Evolutionary conservation across 2,329 filamentous ascomycete genomes (phyloP), one percentile per base, ranked within the genome.

Genomic region (Alternaria sp.): DNA sequence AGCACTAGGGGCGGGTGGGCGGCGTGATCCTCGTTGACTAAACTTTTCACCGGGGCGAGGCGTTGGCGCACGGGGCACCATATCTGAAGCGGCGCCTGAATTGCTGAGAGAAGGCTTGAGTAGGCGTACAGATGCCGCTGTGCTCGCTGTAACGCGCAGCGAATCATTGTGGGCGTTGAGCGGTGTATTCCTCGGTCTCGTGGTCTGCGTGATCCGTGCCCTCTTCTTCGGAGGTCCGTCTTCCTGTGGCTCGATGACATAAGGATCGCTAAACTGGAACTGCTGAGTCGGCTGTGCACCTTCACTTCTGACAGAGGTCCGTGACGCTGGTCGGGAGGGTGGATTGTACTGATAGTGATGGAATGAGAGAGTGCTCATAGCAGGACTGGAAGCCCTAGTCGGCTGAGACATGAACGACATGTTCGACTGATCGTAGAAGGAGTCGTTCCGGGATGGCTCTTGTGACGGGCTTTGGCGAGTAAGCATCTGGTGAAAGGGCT

Each of bases 141-240:
- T 97, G 77, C 93, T 97, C 50, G 95, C 95, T 64, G 92, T 90
- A n/a, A 97, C 93, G 52, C 94, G 88, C 25, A 98, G 84, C 4
- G 93, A 96, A 52, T 96, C 93, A 10, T 89, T 87, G 28, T 89
- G 89, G 43, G 88, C 86, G 55, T 90, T 91, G 72, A 97, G 91
- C 21, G 88, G 88, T 65, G 86, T 87, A 69, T 88, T 90, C 54
- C 90, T 89, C n/a, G 89, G 89, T 81, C 89, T 90, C 66, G 91
- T 88, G 12, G 90, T 87, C 74, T 90, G 88, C 19, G 89, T 93
- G 23, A 91, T 88, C 74, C 93, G 96, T 32, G 90, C 93, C 72
- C 94, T 87, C 81, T 97, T 97, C 72, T 89, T 91, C 66, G 85
- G 83, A 25, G 86, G 87, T 6, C 84, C 84, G 55, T 90, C 88